Evolutionary conservation across 2,329 filamentous ascomycete genomes (phyloP), one percentile per base, ranked within the genome.

Genomic region (Piedraia hortae): DNA sequence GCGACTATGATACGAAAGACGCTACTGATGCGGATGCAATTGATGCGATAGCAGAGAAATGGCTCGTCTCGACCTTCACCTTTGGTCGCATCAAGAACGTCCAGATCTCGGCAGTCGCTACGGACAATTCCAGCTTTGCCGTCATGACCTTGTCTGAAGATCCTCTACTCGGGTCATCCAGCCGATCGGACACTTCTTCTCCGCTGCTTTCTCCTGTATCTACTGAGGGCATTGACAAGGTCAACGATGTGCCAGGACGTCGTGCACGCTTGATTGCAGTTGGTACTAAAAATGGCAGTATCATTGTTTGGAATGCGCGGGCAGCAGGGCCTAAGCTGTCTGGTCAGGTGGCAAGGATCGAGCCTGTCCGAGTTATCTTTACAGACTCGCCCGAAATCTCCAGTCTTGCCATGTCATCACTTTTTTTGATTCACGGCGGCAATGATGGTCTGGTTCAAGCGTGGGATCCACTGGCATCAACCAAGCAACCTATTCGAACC

Each of bases 401-500:
- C 0, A 75, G 67, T 28, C 46, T 97, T 9, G 85, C 71, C 4
- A 44, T 90, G 20, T 77, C 78, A 1, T 72, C 77, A 2, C 52
- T 97, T 9, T 88, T 89, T 39, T 48, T 97, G 9, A 72, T 93
- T 4, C 75, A 90, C 41, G 85, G 85, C 21, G 85, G 85, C 12
- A 90, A 73, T 33, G 85, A 97, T 45, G 82, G 85, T 1, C 59
- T 93, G 3, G 82, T 90, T 4, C 85, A 93, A 43, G 74, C 78
- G 4, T 97, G 85, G 85, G 85, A 97, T 48, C 74, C 73, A n/a
- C 52, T 97, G 20, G 75, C 69, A 1, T 93, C 82, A 2, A 71
- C 59, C 0, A 46, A 57, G 10, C 64, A 69, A 10, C 75, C 85
- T 0, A 59, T 93, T 22, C 65, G 78, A 17, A 93, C 78, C 0